Percentiles rank a stretch among this genome's conserved stretches.
Conservation (phyloP, 441 rosid species). For the Pelargonium cotyledonis region DNA sequence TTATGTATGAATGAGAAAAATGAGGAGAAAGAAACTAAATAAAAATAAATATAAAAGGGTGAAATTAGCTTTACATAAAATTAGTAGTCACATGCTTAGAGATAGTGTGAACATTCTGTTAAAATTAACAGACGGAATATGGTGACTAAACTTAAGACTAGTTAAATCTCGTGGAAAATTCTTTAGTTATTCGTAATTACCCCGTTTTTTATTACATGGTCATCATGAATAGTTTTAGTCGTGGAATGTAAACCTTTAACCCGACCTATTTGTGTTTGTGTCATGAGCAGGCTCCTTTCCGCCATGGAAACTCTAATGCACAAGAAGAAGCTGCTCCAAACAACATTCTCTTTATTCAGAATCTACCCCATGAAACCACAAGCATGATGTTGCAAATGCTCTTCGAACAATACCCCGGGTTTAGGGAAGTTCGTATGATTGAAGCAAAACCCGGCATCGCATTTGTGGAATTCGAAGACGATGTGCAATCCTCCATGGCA, state of each 20-base stretch:
- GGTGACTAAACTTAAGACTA: too few relatives aligned
- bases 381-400: conserved; percentile 77
- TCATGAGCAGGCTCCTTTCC: conserved; percentile 43
- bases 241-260: not conserved
- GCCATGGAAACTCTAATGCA: conserved; percentile 35
- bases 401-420: conserved; percentile 78
- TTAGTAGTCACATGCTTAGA: too few relatives aligned
- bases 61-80: too few relatives aligned
- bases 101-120: too few relatives aligned
- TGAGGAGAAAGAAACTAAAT: too few relatives aligned
- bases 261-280: not conserved
- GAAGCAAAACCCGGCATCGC: conserved; percentile 94
- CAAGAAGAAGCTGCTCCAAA: conserved; percentile 68
- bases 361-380: conserved; percentile 81
- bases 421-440: conserved; percentile 86
- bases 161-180: too few relatives aligned
- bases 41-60: too few relatives aligned
- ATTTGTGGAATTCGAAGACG: conserved; percentile 85
- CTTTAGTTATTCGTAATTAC: not conserved
- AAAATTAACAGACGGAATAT: too few relatives aligned
- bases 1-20: too few relatives aligned
- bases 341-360: conserved; percentile 80
- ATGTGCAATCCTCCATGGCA: conserved; percentile 83
- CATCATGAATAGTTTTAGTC: not conserved
- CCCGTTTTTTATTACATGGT: not conserved